Conservation (phyloP, 2,329 filamentous ascomycete species). For the Metarhizium brunneum region DNA sequence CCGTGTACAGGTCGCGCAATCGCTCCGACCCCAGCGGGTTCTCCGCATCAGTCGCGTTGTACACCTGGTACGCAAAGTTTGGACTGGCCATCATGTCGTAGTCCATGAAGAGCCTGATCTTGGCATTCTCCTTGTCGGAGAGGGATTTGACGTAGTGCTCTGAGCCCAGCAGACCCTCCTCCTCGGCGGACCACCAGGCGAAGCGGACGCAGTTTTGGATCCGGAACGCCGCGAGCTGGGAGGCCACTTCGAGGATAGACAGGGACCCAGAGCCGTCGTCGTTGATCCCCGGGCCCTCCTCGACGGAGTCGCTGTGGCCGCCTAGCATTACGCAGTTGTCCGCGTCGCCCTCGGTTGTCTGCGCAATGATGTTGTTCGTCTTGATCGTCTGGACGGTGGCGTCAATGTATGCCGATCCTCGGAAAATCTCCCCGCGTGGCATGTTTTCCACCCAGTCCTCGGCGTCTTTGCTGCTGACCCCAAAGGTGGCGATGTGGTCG, state of each 20-base stretch:
- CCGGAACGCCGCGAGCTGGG: conserved; percentile 44
- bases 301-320: conserved; percentile 54
- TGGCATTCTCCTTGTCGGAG: conserved; percentile 46
- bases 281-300: conserved; percentile 63
- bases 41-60: conserved; percentile 60
- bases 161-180: conserved; percentile 56
- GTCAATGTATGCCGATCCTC: conserved; percentile 51
- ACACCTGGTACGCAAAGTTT: conserved; percentile 60
- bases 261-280: conserved; percentile 64
- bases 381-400: conserved; percentile 42
- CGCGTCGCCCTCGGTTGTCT: conserved; percentile 48
- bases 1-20: conserved; percentile 56
- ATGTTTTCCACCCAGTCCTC: conserved; percentile 45
- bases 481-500: conserved; percentile 59
- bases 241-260: conserved; percentile 53
- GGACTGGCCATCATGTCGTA: conserved; percentile 63
- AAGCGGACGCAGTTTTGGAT: conserved; percentile 60
- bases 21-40: conserved; percentile 65
- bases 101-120: conserved; percentile 59
- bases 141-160: conserved; percentile 51
- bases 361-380: conserved; percentile 54
- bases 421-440: conserved; percentile 36
- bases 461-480: conserved; percentile 52
- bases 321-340: conserved; percentile 59
- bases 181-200: conserved; percentile 59